Base-by-base conservation (phyloP, 352 stramenopile species). In the Phytophthora aleatoria region DNA sequence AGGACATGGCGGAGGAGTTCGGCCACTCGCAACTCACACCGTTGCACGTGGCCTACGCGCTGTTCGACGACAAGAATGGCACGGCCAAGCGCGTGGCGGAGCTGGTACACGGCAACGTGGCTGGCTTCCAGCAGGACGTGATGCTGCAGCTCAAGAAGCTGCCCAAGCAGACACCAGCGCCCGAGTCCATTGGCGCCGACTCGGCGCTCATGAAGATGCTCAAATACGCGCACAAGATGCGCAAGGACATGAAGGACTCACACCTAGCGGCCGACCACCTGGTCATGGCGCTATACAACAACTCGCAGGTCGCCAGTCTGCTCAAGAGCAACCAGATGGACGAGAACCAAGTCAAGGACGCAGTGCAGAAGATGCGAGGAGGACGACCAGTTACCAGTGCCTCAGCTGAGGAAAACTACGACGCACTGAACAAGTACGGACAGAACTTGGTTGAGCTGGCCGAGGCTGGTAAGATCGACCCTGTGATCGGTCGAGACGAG, bases 401-500 rank as follows among this genome's bases (percentile, higher is more conserved):
- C 28, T 89, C 75, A 15, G 89, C 94, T 0, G 96, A 99, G 74
- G 89, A 92, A 13, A 93, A 84, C 8, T 98, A 97, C 61, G 94
- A 98, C 52, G 92, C 95, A 12, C 72, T 98, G 8, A 85, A 92
- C 45, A 98, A 98, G 70, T 99, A 99, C 71, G 94, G 94, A 3
- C 88, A 97, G 55, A 96, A 99, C 66, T 87, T 99, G 39, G 97
- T 97, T 9, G 77, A 91, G 51, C 72, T 91, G 15, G 98, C 97
- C 0, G 77, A 85, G 47, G 83, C 97, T 24, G 97, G 97, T 30
- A 99, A 99, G 72, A 91, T 99, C 10, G 97, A 99, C 73, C 97
- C 97, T 0, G 97, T 99, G 4, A 99, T 99, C 74, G 98, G 98
- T 6, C 82, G 98, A 11, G 97, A 99, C 55, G 92, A 98, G 67